phyloP scores from a whole-genome alignment of 2,329 filamentous ascomycete species.

The Kalaharituber pfeilii region DNA sequence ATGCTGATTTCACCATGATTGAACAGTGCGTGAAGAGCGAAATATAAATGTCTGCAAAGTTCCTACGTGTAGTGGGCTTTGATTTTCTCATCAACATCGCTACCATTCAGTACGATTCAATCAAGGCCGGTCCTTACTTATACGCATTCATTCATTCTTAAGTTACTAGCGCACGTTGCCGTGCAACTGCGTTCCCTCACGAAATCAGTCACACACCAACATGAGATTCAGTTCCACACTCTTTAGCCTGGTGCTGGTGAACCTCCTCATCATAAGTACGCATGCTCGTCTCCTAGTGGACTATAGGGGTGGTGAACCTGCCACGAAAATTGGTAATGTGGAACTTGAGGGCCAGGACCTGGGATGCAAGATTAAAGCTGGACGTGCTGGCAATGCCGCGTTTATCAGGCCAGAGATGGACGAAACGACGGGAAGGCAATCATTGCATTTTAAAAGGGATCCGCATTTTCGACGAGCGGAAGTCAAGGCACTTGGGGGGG shows the following conservation, averaged over 20 bases:
- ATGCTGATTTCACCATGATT: too few relatives aligned
- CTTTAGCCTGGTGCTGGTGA: neutral
- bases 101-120: too few relatives aligned
- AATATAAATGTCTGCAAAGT: too few relatives aligned
- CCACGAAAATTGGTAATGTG: constrained; percentile 8
- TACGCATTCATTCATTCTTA: too few relatives aligned
- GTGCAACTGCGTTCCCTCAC: too few relatives aligned
- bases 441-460: constrained; percentile 12
- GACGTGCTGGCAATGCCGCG: constrained; percentile 6
- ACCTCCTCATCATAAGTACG: neutral
- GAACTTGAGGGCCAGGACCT: constrained; percentile 15
- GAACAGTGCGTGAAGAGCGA: too few relatives aligned
- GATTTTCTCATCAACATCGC: too few relatives aligned
- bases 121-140: too few relatives aligned
- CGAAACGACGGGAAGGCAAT: constrained; percentile 1
- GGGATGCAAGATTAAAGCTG: constrained; percentile 10
- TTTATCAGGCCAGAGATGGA: constrained; percentile 12
- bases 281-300: constrained; percentile 11
- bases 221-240: neutral
- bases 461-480: constrained; percentile 14
- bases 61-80: too few relatives aligned
- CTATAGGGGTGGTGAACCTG: constrained; percentile 9
- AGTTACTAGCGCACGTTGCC: too few relatives aligned
- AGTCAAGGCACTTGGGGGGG: constrained; percentile 8
- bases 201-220: too few relatives aligned